Evolutionary conservation across 78 protist genomes (phyloP), one percentile per base, ranked within the genome.

Genomic region (Dictyostelium purpureum): DNA sequence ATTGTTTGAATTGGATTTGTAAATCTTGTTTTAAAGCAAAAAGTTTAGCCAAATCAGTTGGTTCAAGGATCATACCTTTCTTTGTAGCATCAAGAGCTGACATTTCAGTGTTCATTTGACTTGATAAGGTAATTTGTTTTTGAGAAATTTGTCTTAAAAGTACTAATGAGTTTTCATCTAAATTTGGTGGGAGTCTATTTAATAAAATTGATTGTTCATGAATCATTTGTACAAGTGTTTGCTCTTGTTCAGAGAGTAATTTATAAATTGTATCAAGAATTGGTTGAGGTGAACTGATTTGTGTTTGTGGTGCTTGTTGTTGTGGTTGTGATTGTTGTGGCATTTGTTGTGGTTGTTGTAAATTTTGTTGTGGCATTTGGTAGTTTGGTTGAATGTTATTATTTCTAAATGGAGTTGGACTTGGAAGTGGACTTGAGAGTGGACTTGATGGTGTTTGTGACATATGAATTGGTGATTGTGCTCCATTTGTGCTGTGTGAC

Each of bases 31-130:
- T 85, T 24, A 85, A 45, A 11, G 92, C 92, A 49, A 85, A 85
- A 6, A 85, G 31, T 59, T 85, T 85, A 14, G 92, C 92, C 6
- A 85, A 77, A 73, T 85, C 92, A 7, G 92, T 85, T 70, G 92
- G 92, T 56, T 85, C 92, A 26, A 85, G 37, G 35, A 85, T 85
- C 92, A 85, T 85, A 59, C 92, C 92, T 49, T 85, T 85, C 57
- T 85, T 85, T 1, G 92, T 85, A 14, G 92, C 92, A 73, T 85
- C 92, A 14, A 85, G 33, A 43, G 92, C 92, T 14, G 92, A 85
- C 92, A 85, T 85, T 45, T 85, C 92, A n/a, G 92, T 85, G 33
- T 85, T 85, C 92, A 85, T 85, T 45, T 85, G 92, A 33, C 35
- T 45, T 0, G 92, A 85, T 16, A 85, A 79, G 1, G 92, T 85